Base-by-base conservation (phyloP, 352 stramenopile species). In the Phytophthora niederhauseri region DNA sequence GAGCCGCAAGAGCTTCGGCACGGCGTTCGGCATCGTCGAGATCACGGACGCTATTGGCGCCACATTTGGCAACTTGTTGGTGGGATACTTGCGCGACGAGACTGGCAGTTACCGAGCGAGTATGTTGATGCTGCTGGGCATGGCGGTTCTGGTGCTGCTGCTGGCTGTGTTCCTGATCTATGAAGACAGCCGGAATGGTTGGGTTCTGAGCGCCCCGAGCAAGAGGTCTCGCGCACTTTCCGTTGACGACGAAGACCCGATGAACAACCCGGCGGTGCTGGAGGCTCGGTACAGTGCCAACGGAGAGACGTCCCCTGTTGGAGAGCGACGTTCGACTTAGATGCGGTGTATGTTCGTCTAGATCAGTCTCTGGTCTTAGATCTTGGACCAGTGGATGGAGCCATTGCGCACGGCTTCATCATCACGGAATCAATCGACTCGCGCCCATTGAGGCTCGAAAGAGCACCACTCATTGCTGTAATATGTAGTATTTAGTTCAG, bases 11-110 rank as follows among this genome's bases (percentile, higher is more conserved):
- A 87, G 65, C 62, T 95, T 95, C 57, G 91, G 91, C 28, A 87
- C 84, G 4, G 91, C 89, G 2, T 97, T 97, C 55, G 91, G 91
- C 28, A 94, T 96, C 36, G 79, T 96, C n/a, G 91, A 97, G 72
- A 81, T 97, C 64, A 87, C 80, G 5, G 87, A 95, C 60, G 89
- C 88, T 1, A 84, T 97, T 22, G 88, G 89, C 12, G 84, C 87
- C 7, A 90, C 88, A 0, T 77, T 93, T 28, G 91, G 91, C 45
- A 97, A 97, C 60, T 50, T 97, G 28, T 49, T 95, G 20, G 91
- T 97, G 14, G 91, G 91, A 38, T 97, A 89, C 63, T 64, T 97
- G 57, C 81, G 88, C 14, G 91, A 97, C 66, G 76, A 83, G 64
- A 90, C 89, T 50, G 80, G 91, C 51, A 87, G 80, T 70, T 88